Percentiles rank a stretch among this genome's conserved stretches.
phyloP scores from a whole-genome alignment of 208 protist species.

The Leishmania gerbilli region DNA sequence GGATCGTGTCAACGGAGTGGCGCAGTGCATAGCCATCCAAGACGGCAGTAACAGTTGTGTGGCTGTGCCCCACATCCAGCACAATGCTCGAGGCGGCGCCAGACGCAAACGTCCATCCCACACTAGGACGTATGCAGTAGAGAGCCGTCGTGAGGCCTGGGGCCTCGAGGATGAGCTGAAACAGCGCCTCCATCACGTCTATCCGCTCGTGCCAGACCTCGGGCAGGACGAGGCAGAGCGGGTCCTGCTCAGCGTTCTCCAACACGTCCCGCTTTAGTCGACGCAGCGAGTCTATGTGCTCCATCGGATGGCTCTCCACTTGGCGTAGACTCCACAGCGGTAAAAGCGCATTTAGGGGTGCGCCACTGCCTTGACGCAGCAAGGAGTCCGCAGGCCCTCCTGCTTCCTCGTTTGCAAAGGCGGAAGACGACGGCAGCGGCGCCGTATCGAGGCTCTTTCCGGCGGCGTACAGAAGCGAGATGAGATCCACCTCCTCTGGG shows the following conservation, averaged over 20 bases:
- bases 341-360: slow-evolving; percentile 17
- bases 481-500: slow-evolving; percentile 48
- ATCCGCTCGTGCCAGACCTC: slow-evolving; percentile 75
- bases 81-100: slow-evolving; percentile 73
- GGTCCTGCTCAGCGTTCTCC: slow-evolving; percentile 47
- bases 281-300: slow-evolving; percentile 52
- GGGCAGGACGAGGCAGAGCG: slow-evolving; percentile 78
- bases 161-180: slow-evolving; percentile 62
- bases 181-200: slow-evolving; percentile 62
- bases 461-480: slow-evolving; percentile 45
- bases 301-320: slow-evolving; percentile 39
- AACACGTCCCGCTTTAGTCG: slow-evolving; percentile 55
- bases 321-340: slow-evolving; percentile 65
- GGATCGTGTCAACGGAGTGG: slow-evolving; percentile 45
- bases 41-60: slow-evolving; percentile 73
- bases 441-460: slow-evolving; percentile 5
- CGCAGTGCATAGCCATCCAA: slow-evolving; percentile 83
- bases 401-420: background rate
- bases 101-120: slow-evolving; percentile 68
- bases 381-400: background rate
- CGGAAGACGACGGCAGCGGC: background rate
- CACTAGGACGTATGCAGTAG: slow-evolving; percentile 79
- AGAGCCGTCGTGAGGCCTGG: slow-evolving; percentile 48
- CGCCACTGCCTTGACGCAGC: no score
- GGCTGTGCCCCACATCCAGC: slow-evolving; percentile 77